Percentiles rank a stretch among this genome's conserved stretches.
Conservation (phyloP, 805 yeast genomes). For the Wickerhamomyces strasburgensis region DNA sequence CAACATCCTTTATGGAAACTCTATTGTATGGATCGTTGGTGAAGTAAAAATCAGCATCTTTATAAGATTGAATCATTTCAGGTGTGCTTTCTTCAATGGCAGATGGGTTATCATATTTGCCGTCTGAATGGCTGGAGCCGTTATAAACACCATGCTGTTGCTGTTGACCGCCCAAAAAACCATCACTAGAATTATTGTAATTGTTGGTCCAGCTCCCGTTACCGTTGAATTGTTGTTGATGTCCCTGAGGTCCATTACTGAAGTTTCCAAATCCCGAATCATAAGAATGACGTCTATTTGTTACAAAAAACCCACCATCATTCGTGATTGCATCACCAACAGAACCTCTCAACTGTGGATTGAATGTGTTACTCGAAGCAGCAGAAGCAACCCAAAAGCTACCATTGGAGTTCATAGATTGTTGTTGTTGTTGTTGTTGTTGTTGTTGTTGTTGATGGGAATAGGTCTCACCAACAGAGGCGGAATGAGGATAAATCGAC, state of each 20-base stretch:
- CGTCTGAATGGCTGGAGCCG: not conserved
- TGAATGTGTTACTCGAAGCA: not conserved
- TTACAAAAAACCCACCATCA: not conserved
- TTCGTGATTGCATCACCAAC: not conserved
- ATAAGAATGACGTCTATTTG: not conserved
- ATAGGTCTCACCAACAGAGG: not conserved
- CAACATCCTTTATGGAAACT: conserved; percentile 16
- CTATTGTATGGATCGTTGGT: conserved; percentile 21
- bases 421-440: not conserved
- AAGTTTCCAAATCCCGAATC: not conserved
- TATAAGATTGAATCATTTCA: conserved; percentile 15
- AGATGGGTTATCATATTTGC: not conserved
- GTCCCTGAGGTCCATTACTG: not conserved
- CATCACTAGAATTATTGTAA: conserved; percentile 1
- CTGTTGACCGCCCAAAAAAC: conserved; percentile 3
- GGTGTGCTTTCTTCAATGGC: conserved; percentile 15
- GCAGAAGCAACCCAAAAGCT: not conserved
- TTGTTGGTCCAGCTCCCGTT: conserved; percentile 3
- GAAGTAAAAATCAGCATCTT: conserved; percentile 21
- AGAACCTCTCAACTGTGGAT: not conserved
- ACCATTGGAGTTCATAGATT: not conserved
- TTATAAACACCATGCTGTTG: conserved; percentile 4
- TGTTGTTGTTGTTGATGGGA: not conserved
- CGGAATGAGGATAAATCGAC: not conserved
- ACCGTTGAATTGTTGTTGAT: not conserved